A percentile compares a stretch with the other conserved stretches of the same genome.
Conservation (phyloP, 495 filamentous ascomycete species). For the Daldinia vernicosa region DNA sequence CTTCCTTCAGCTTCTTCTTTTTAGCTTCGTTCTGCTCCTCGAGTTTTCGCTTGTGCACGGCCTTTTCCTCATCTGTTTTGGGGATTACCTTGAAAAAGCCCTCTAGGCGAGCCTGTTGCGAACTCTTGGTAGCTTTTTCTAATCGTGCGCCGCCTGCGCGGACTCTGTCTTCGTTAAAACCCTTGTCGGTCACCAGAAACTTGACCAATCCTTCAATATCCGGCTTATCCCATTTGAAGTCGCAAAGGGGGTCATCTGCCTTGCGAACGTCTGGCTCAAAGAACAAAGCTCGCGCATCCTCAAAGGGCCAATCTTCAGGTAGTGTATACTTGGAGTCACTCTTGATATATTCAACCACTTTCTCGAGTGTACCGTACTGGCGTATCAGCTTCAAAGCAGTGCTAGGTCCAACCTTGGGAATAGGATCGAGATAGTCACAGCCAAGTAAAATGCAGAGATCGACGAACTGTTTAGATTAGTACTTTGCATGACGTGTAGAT, state of each 20-base stretch:
- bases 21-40: slow-evolving; percentile 88
- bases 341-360: slow-evolving; percentile 79
- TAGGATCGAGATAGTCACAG: slow-evolving; percentile 96
- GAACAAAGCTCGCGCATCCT: slow-evolving; percentile 92
- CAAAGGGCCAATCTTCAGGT: slow-evolving; percentile 92
- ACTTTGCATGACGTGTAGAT: background rate
- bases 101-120: slow-evolving; percentile 90
- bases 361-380: slow-evolving; percentile 86
- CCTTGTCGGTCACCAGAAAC: slow-evolving; percentile 92
- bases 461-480: slow-evolving; percentile 72
- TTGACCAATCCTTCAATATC: slow-evolving; percentile 88
- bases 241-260: slow-evolving; percentile 86
- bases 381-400: slow-evolving; percentile 94
- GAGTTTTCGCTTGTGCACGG: slow-evolving; percentile 86
- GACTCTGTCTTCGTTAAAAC: slow-evolving; percentile 94
- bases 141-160: slow-evolving; percentile 77
- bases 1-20: slow-evolving; percentile 93
- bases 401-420: slow-evolving; percentile 89
- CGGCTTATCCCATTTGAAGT: slow-evolving; percentile 97
- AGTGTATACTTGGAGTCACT: slow-evolving; percentile 80
- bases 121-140: slow-evolving; percentile 85
- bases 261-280: slow-evolving; percentile 85
- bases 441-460: slow-evolving; percentile 98
- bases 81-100: slow-evolving; percentile 98
- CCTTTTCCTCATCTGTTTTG: slow-evolving; percentile 84